Evolutionary conservation across 768 basidiomycete genomes (phyloP).

Genomic region (Lentinula edodes): DNA sequence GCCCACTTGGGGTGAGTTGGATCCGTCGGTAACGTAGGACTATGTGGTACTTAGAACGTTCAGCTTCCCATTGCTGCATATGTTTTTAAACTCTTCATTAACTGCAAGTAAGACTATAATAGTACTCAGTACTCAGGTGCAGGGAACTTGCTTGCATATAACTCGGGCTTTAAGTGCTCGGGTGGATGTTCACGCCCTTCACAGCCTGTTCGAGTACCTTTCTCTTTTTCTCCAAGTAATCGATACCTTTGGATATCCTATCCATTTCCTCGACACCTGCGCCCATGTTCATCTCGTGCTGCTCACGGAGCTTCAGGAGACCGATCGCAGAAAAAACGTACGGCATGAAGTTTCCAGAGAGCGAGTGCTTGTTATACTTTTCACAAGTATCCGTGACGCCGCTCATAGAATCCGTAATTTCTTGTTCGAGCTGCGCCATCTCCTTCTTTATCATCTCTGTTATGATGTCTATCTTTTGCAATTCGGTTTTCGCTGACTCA

Average conservation of each 20-base stretch:
- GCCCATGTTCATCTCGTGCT: constrained; percentile 1
- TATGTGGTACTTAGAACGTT: too few relatives aligned
- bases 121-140: too few relatives aligned
- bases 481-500: constrained; percentile 8
- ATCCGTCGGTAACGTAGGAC: too few relatives aligned
- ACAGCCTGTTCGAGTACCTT: neutral
- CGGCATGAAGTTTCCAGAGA: constrained; percentile 13
- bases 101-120: too few relatives aligned
- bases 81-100: too few relatives aligned
- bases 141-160: too few relatives aligned
- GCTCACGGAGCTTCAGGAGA: constrained; percentile 7
- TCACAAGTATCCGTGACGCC: constrained; percentile 2
- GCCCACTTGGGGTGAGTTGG: too few relatives aligned
- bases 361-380: constrained; percentile 9
- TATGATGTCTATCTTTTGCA: neutral
- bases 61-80: too few relatives aligned
- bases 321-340: constrained; percentile 2
- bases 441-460: neutral
- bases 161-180: too few relatives aligned
- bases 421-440: neutral
- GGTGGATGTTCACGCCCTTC: neutral
- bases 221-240: neutral
- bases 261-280: neutral
- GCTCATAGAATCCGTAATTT: neutral
- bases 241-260: constrained; percentile 1